These are phyloP conservation scores for Debaryomyces hansenii DNA, from an alignment of 805 yeast species.

Conservation along the genomic window DNA sequence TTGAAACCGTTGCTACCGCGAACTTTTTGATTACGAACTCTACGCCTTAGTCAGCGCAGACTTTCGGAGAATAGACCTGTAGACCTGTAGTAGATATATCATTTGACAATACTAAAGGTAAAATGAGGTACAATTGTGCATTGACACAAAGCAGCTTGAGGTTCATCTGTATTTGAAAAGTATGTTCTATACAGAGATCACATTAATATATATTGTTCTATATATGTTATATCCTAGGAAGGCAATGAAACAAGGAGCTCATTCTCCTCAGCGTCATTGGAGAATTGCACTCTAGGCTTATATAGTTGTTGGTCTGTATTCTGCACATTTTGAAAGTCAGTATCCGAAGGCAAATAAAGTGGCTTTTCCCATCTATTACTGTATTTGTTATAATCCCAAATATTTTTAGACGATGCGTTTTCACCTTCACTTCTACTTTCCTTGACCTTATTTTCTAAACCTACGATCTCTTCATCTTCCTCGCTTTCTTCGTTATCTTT, in stretches of 20 bases:
- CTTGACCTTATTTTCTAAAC: conserved; percentile 33
- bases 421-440: conserved; percentile 27
- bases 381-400: conserved; percentile 66
- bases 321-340: neutral
- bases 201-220: no score
- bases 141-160: no score
- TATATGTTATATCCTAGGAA: neutral
- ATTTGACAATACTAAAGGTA: no score
- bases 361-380: conserved; percentile 56
- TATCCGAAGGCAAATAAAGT: conserved; percentile 26
- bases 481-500: conserved; percentile 18
- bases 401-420: conserved; percentile 29
- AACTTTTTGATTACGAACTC: no score
- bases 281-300: conserved; percentile 28
- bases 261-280: conserved; percentile 16
- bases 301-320: neutral
- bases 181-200: no score
- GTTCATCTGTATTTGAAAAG: no score
- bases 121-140: no score
- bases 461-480: conserved; percentile 33
- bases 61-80: no score
- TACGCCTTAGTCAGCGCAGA: no score
- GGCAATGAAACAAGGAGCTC: conserved; percentile 24
- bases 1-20: no score
- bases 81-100: no score